Evolutionary conservation across 2,329 filamentous ascomycete genomes (phyloP), one percentile per base, ranked within the genome.

Genomic region (Trichophyton rubrum): DNA sequence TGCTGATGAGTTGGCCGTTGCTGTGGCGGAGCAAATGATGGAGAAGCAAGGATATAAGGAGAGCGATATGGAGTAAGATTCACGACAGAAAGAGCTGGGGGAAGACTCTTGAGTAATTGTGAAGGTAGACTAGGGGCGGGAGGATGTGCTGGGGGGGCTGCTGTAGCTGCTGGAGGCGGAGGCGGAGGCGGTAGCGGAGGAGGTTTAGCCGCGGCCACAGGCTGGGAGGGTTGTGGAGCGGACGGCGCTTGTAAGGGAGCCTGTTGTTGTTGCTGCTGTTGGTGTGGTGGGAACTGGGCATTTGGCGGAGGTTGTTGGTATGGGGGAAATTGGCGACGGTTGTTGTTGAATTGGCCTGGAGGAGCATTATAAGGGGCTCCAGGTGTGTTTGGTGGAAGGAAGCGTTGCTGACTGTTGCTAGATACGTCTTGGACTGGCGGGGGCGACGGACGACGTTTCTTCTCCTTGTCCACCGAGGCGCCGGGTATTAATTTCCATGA

Each of bases 401-500:
- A 73, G 59, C 72, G 73, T 58, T 72, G 71, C 55, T 72, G 70
- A 51, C 69, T 72, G 56, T 69, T 68, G 22, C 66, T 60, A 5
- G 65, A 38, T 65, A 64, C 47, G 68, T 70, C 47, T 33, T 62
- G 68, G 41, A 72, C 69, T 38, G 74, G 74, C 62, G 74, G 74
- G 61, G 74, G 73, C 49, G 74, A 75, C 22, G 74, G 74, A 41
- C 74, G 70, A 70, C 82, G 81, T 66, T 78, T 78, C 69, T 77
- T 77, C 65, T 82, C 79, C 66, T 82, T 83, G 64, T 84, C 82
- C 47, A 85, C 81, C 2, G 81, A 82, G 3, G 81, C 78, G 9
- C 80, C 79, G 24, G 80, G 78, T 55, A 83, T 80, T 66, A 85
- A 78, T 60, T 80, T 78, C 83, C 83, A 86, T 58, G 82, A 79